Evolutionary conservation across 768 basidiomycete species (phyloP), one percentile per base, ranked within the genome.

Genomic region (Panaeolus cyanescens): DNA sequence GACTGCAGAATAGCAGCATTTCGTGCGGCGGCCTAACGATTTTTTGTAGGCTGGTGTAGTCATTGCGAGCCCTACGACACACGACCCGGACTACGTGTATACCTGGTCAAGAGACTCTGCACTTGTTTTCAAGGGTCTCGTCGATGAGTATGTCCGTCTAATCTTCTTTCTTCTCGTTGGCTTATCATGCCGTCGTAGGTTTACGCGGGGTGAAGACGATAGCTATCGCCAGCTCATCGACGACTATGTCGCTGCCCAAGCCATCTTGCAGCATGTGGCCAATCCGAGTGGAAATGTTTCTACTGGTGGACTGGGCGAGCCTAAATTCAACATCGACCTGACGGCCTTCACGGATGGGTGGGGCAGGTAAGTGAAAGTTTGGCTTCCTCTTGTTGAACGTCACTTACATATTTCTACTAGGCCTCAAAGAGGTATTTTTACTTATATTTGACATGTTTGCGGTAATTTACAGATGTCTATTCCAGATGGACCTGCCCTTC

Each of bases 91-190:
- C 70, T 88, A 90, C 63, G 72, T 87, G 34, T 91, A 76, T 73
- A 83, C 86, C 1, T 91, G 89, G 89, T 82, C 78, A n/a, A 83
- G 90, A 57, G 90, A 91, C 70, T 81, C 87, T 3, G 82, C 88
- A 0, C 79, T 90, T 60, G 85, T 86, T 3, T 86, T 87, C 75
- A 83, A 86, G 68, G 63, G 67, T 12, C 64, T 80, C 60, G 72
- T 79, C 55, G 75, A 80, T 57, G 70, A 77, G 76, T 85, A 75
- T 54, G 75, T 64, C n/a, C 10, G 50, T 34, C 22, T 37, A 42
- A 4, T 28, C 2, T 54, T 3, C 17, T 1, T 1, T n/a, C 17
- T 32, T 4, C 12, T 28, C 2, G 6, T 30, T 33, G 1, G n/a
- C 33, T 2, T 5, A 22, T 53, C 22, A 28, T 28, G 33, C 15